Base-by-base conservation (phyloP, 192 early-diverging fungal species). In the Martensiomyces pterosporus region DNA sequence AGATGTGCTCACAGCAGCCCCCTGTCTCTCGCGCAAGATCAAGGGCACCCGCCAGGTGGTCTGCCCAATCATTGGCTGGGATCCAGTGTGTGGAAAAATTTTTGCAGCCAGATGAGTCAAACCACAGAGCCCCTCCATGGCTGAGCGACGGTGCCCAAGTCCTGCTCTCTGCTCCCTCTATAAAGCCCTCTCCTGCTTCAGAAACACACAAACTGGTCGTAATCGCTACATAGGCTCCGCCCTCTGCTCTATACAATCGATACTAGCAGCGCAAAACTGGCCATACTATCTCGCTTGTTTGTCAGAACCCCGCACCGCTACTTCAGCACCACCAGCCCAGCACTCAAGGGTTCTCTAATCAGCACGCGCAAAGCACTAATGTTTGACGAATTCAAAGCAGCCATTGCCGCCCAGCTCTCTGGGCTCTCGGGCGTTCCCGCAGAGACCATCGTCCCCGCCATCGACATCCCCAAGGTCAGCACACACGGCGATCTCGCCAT, bases 401-500 rank as follows among this genome's bases (percentile, higher is more conserved):
- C 75, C n/a, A 82, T 88, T 45, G 75, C 85, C 34, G 47, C 48
- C 17, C 79, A 81, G 51, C 38, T 88, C 15, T 55, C 82, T 15
- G 62, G 45, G n/a, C 54, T 90, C 36, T 57, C 81, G 15, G 78
- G 80, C 24, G 67, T 69, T 1, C 40, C 75, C 37, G 54, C 61
- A 16, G 69, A 74, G 16, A 53, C 72, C 12, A 57, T 88, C 24
- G 66, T 79, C 39, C 53, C 57, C 2, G 76, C 84, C 4, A 57
- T 89, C 22, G 84, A 83, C 27, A 64, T 79, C 17, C 80, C 88
- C 40, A 79, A 77, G 52, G 61, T 47, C 24, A 60, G 77, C 6
- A 80, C 79, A 6, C 75, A 81, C 39, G 88, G 86, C 47, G 82
- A 90, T 41, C 66, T 90, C 41, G 80, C 88, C 26, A 53, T 90